Evolutionary conservation across 306 rosid genomes (phyloP), one percentile per base, ranked within the genome.

Genomic region (Vigna nakashimae): DNA sequence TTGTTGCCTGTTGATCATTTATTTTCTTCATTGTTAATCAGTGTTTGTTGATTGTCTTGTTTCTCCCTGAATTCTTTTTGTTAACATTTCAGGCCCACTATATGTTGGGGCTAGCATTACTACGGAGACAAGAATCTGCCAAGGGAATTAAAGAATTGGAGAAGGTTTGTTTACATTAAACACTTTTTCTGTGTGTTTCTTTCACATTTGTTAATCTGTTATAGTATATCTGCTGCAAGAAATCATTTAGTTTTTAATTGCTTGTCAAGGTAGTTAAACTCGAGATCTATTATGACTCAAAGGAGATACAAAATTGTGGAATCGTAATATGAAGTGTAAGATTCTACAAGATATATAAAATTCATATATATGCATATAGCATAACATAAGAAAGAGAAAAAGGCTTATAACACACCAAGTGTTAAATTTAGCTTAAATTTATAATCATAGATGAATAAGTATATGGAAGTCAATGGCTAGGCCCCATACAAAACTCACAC

Each of bases 101-200:
- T 82, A 86, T 88, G 88, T 77, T 96, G 91, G 99, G 98, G 82
- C 98, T 92, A 75, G 90, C 92, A 58, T 85, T 96, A 72, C 83
- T 92, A 17, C 84, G 76, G 79, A 88, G 60, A 71, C 53, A 87
- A 83, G 96, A 90, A 67, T 81, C 82, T 84, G 64, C 82, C 2
- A 87, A 82, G 82, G 99, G 97, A 74, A 87, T 96, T 51, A 84
- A 74, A 81, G 89, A 91, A 77, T 79, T 96, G 82, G 85, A 91
- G 87, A 91, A 86, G 99, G 99, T 95, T 76, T 40, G 72, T 71
- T n/a, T 62, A 71, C 72, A 50, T 78, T 55, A 78, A 73, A 69
- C 71, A 56, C 68, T 13, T 60, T 9, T 12, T 50, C 49, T 70
- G 45, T 43, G n/a, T 69, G 74, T 76, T 82, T 76, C 79, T 77